Evolutionary conservation across 2,329 filamentous ascomycete genomes (phyloP).

Genomic region (Penicillium sumatraense): DNA sequence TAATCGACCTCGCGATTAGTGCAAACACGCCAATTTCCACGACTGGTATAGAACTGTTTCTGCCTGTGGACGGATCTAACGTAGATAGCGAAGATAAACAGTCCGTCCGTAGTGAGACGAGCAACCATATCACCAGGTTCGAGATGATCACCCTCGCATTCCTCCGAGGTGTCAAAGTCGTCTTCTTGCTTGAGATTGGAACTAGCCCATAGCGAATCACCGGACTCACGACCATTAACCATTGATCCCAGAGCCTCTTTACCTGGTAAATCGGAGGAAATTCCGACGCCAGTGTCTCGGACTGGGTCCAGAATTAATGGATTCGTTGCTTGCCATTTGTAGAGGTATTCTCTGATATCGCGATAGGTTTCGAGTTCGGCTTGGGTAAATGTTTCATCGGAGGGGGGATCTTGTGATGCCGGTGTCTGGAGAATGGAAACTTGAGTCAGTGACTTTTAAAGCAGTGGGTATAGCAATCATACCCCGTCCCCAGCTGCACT

Average conservation of each 20-base stretch:
- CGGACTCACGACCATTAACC: constrained; percentile 36
- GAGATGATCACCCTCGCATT: constrained; percentile 41
- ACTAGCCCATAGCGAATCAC: constrained; percentile 32
- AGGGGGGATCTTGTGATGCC: no score
- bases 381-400: constrained; percentile 11
- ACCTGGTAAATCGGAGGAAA: constrained; percentile 5
- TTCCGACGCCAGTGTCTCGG: constrained; percentile 25
- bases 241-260: constrained; percentile 34
- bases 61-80: constrained; percentile 46
- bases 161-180: constrained; percentile 30
- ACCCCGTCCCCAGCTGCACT: constrained; percentile 4
- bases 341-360: constrained; percentile 47
- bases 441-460: background rate
- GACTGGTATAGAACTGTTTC: constrained; percentile 48
- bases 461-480: background rate
- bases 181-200: constrained; percentile 30
- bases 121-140: constrained; percentile 48
- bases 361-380: constrained; percentile 42
- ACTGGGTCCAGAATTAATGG: constrained; percentile 36
- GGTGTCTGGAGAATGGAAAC: background rate
- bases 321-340: constrained; percentile 44
- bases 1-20: constrained; percentile 49
- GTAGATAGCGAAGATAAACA: constrained; percentile 44
- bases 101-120: constrained; percentile 32
- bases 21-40: constrained; percentile 50